Percentiles rank a stretch among this genome's conserved stretches.
Conservation (phyloP, 2,329 filamentous ascomycete species). For the Trichoderma endophyticum region DNA sequence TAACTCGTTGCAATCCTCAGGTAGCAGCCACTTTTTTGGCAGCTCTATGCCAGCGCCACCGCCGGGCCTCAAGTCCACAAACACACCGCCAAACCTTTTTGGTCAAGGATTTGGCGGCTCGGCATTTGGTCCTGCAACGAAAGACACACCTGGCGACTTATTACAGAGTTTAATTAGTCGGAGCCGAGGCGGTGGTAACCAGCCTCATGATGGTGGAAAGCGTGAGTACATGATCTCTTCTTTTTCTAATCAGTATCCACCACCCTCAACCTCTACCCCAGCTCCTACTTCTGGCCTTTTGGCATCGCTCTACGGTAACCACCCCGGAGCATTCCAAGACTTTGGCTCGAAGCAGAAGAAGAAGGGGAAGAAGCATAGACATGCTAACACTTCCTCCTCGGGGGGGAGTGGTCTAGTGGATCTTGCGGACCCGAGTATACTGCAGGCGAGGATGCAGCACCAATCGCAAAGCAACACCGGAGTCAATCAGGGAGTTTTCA, state of each 20-base stretch:
- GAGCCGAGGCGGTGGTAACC: slow-evolving; percentile 63
- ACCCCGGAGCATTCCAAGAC: slow-evolving; percentile 84
- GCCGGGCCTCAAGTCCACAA: slow-evolving; percentile 90
- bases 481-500: slow-evolving; percentile 86
- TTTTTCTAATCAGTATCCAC: slow-evolving; percentile 82
- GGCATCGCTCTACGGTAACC: slow-evolving; percentile 85
- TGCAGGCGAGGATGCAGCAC: slow-evolving; percentile 96
- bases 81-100: slow-evolving; percentile 93
- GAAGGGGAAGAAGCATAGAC: slow-evolving; percentile 99
- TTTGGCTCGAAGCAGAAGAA: slow-evolving; percentile 97
- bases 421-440: slow-evolving; percentile 99
- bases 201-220: slow-evolving; percentile 84
- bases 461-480: slow-evolving; percentile 76
- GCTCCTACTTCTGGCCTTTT: slow-evolving; percentile 88
- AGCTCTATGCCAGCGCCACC: slow-evolving; percentile 88
- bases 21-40: slow-evolving; percentile 72
- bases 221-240: slow-evolving; percentile 98
- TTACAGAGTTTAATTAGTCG: slow-evolving; percentile 79
- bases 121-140: slow-evolving; percentile 65
- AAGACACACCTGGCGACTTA: slow-evolving; percentile 64
- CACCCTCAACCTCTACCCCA: slow-evolving; percentile 75
- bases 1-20: slow-evolving; percentile 55
- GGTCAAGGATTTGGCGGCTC: slow-evolving; percentile 80
- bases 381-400: slow-evolving; percentile 99
- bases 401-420: slow-evolving; percentile 98